Conservation (phyloP, 108 stramenopile species). For the Cyclotella baltica region DNA sequence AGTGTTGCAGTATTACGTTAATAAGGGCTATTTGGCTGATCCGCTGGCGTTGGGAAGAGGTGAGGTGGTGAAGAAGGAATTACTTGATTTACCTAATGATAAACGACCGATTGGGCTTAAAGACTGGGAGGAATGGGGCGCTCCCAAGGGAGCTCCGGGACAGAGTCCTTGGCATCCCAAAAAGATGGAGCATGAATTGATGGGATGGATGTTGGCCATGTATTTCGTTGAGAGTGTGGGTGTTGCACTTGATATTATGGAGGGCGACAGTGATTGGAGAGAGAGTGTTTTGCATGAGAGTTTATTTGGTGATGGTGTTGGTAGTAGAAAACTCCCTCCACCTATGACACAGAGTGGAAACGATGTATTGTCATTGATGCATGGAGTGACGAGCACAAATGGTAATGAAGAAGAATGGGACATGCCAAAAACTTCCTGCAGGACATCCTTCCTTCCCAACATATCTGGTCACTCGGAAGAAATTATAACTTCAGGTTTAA, state of each 20-base stretch:
- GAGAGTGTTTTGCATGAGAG: conserved; percentile 23
- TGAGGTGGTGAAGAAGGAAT: conserved; percentile 51
- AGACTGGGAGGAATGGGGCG: conserved; percentile 88
- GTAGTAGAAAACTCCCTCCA: conserved; percentile 25
- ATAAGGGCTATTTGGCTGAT: conserved; percentile 62
- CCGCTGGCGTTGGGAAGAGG: conserved; percentile 67
- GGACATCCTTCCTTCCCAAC: conserved; percentile 86
- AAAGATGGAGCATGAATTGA: conserved; percentile 78
- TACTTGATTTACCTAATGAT: conserved; percentile 34
- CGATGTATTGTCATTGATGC: conserved; percentile 59
- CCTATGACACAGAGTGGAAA: conserved; percentile 39
- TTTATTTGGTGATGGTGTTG: not conserved
- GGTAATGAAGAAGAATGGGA: conserved; percentile 35
- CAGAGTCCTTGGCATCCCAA: conserved; percentile 87
- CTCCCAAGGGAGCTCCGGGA: conserved; percentile 74
- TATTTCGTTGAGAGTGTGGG: conserved; percentile 80
- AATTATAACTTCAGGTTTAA: conserved; percentile 71
- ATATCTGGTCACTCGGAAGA: conserved; percentile 57
- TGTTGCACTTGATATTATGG: conserved; percentile 55
- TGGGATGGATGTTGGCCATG: conserved; percentile 86
- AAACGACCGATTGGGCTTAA: conserved; percentile 73
- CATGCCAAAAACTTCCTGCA: conserved; percentile 73
- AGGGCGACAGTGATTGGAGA: conserved; percentile 36
- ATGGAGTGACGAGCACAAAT: conserved; percentile 46
- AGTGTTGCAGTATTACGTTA: conserved; percentile 65